Evolutionary conservation across 176 grass and related monocot species (phyloP).

Genomic region (Cenchrus purpureus): DNA sequence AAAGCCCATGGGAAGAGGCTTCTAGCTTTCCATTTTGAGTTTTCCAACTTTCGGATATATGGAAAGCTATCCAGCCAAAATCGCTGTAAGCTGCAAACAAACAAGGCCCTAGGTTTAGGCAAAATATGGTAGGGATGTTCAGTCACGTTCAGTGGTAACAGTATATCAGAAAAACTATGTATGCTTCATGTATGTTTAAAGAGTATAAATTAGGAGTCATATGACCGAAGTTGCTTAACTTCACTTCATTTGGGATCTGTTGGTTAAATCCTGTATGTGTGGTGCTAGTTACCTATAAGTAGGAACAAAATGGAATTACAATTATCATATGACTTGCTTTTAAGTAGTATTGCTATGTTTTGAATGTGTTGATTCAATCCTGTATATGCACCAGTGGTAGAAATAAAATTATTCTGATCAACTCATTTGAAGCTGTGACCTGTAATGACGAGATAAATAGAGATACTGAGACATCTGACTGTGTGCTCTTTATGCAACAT

Average conservation of each 20-base stretch:
- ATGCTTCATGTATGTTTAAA: neutral
- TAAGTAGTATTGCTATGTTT: neutral
- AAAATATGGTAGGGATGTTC: neutral
- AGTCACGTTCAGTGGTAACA: neutral
- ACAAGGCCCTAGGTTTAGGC: neutral
- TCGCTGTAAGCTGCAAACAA: too few species aligned
- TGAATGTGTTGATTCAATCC: neutral
- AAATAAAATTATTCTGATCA: slow-evolving; percentile 3
- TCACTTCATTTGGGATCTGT: slow-evolving; percentile 24
- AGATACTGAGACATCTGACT: neutral
- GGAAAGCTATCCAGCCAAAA: too few species aligned
- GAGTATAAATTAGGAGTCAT: slow-evolving; percentile 2
- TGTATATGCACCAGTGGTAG: neutral
- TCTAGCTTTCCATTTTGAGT: too few species aligned
- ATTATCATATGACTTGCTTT: neutral
- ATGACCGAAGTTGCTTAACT: neutral
- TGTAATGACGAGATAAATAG: neutral
- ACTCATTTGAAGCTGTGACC: neutral
- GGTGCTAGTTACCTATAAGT: neutral
- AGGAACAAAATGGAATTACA: neutral
- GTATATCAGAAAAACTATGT: neutral
- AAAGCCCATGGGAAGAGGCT: too few species aligned
- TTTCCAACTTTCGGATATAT: too few species aligned
- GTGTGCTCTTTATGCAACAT: neutral
- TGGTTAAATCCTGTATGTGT: neutral